Conservation (phyloP, 768 basidiomycete species). For the Boletus tomentosulus region DNA sequence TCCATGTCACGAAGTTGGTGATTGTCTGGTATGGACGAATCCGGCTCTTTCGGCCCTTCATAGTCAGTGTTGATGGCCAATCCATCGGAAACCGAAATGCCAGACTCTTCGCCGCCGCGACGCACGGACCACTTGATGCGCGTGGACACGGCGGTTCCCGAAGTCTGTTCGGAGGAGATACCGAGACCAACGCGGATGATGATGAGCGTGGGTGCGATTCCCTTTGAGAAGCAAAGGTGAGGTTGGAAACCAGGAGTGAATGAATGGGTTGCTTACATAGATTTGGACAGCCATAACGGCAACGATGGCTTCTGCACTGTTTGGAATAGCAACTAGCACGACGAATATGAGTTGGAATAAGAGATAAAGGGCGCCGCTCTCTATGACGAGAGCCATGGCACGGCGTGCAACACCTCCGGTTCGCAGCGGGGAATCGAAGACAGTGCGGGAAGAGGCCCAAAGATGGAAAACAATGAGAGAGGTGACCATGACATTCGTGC, state of each 20-base stretch:
- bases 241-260: background rate
- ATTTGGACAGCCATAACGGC: conserved; percentile 38
- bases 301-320: conserved; percentile 34
- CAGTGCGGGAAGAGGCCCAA: conserved; percentile 25
- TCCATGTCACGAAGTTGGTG: background rate
- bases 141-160: conserved; percentile 16
- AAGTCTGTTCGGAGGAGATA: conserved; percentile 23
- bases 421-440: conserved; percentile 7
- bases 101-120: conserved; percentile 7
- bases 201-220: conserved; percentile 35
- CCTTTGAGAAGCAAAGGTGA: conserved; percentile 13
- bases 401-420: conserved; percentile 16
- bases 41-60: conserved; percentile 12
- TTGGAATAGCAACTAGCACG: conserved; percentile 32
- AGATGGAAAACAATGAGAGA: conserved; percentile 39
- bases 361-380: conserved; percentile 40
- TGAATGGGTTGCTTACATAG: conserved; percentile 31
- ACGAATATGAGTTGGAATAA: conserved; percentile 39
- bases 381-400: conserved; percentile 36
- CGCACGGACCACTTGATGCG: conserved; percentile 22
- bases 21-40: background rate
- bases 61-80: conserved; percentile 15
- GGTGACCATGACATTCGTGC: conserved; percentile 40
- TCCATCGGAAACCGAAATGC: conserved; percentile 19
- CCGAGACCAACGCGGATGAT: conserved; percentile 34